These are phyloP conservation scores for Moringa oleifera DNA, from an alignment of 345 rosid species.

Conservation along the genomic window DNA sequence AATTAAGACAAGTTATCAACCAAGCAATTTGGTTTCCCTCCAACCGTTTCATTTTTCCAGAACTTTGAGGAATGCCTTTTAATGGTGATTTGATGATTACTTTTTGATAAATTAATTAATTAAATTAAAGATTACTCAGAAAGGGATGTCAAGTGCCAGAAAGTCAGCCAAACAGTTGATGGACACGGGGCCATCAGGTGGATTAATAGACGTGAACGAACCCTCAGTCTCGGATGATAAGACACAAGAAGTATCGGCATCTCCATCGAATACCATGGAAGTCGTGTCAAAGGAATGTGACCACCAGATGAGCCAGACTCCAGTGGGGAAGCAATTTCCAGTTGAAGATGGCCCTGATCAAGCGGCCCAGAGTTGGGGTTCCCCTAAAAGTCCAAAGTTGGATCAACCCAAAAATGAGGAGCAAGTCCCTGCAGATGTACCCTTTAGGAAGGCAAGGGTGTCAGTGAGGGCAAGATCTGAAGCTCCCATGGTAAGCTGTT, in stretches of 20 bases:
- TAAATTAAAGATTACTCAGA: constrained; percentile 25
- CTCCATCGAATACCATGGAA: constrained; percentile 29
- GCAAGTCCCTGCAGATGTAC: constrained; percentile 30
- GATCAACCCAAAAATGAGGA: constrained; percentile 44
- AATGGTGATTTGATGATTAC: neutral
- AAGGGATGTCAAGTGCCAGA: constrained; percentile 24
- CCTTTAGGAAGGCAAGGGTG: constrained; percentile 57
- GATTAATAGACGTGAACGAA: constrained; percentile 31
- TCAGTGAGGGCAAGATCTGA: constrained; percentile 56
- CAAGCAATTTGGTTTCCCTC: too few relatives aligned
- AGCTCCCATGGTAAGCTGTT: constrained; percentile 34
- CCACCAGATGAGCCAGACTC: constrained; percentile 18
- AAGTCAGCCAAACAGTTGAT: constrained; percentile 27
- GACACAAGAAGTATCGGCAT: constrained; percentile 23
- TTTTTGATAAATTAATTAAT: neutral
- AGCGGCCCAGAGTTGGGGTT: constrained; percentile 37
- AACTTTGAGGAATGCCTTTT: neutral
- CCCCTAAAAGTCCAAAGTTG: constrained; percentile 39
- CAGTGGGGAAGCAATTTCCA: constrained; percentile 12
- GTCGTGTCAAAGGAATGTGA: constrained; percentile 29
- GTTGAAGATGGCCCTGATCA: constrained; percentile 35
- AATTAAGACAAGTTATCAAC: too few relatives aligned
- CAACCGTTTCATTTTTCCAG: too few relatives aligned
- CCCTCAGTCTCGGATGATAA: constrained; percentile 26
- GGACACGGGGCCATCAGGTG: constrained; percentile 35